These are phyloP conservation scores for Pistacia atlantica DNA, from an alignment of 345 rosid genomes.

Conservation along the genomic window DNA sequence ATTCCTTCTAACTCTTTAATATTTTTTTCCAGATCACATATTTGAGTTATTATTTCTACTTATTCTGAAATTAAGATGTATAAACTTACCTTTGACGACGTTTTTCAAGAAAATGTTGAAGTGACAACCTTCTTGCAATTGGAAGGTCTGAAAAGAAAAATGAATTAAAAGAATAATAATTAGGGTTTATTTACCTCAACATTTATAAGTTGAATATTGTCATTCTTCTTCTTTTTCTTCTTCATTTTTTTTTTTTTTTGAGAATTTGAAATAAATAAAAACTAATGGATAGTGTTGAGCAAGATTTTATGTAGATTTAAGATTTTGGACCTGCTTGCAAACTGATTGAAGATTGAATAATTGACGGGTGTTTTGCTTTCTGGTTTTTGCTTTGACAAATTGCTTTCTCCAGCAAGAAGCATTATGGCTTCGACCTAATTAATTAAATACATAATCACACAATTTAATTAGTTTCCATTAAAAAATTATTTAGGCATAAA, in stretches of 20 bases:
- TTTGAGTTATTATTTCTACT: no score
- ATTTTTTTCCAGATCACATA: no score
- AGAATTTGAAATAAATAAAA: no score
- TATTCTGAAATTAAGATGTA: background rate
- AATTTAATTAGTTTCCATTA: background rate
- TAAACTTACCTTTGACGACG: slow-evolving; percentile 34
- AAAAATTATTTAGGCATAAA: background rate
- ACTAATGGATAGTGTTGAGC: no score
- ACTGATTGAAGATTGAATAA: slow-evolving; percentile 5
- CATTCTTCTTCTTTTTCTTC: no score
- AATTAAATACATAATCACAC: background rate
- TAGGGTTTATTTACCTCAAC: no score
- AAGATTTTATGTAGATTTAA: no score
- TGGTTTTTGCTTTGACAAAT: slow-evolving; percentile 21
- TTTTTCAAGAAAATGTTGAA: slow-evolving; percentile 42
- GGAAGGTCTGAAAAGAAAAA: slow-evolving; percentile 28
- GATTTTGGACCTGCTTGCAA: background rate
- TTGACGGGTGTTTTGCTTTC: slow-evolving; percentile 8
- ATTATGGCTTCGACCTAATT: slow-evolving; percentile 41
- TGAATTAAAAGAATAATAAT: no score
- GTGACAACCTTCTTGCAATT: slow-evolving; percentile 44
- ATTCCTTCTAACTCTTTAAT: no score
- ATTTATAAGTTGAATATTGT: no score
- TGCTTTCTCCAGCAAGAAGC: slow-evolving; percentile 40
- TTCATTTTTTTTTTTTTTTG: no score